Evolutionary conservation across 139 green algal genomes (phyloP), one percentile per base, ranked within the genome.

Genomic region (Coelastrella sp.): DNA sequence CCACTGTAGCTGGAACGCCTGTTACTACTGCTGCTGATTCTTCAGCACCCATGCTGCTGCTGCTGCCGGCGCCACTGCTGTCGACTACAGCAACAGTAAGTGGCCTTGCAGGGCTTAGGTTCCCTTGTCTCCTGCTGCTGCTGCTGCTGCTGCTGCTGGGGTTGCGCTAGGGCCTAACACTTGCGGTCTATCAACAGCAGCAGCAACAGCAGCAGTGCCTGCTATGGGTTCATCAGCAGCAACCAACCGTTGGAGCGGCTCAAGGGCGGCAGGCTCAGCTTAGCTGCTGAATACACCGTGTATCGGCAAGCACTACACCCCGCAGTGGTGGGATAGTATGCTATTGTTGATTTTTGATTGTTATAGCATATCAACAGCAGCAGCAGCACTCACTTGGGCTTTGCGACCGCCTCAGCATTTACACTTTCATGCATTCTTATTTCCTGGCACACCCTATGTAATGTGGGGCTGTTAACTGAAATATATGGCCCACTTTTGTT

Each of bases 281-380:
- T 87, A 11, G 82, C 82, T 20, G 82, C 82, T 3, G 82, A 87
- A 65, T 87, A 87, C 82, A 87, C 82, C n/a, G n/a, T n/a, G n/a
- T n/a, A n/a, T n/a, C n/a, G n/a, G 54, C 80, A 74, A 19, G 59
- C 60, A 60, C 22, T 68, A 10, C 20, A 16, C 7, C 3, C 23
- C 58, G 32, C 32, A 80, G 74, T n/a, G 13, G 19, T n/a, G 71
- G 16, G 7, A 14, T 2, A 22, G n/a, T n/a, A n/a, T n/a, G n/a
- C n/a, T n/a, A n/a, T n/a, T n/a, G n/a, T n/a, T n/a, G n/a, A n/a
- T n/a, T n/a, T n/a, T n/a, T n/a, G n/a, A n/a, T n/a, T n/a, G n/a
- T n/a, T n/a, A n/a, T n/a, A n/a, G n/a, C n/a, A n/a, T n/a, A n/a
- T n/a, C n/a, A n/a, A n/a, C n/a, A n/a, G n/a, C n/a, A n/a, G n/a